A percentile compares a stretch with the other conserved stretches of the same genome.
These are phyloP conservation scores for Centrapalus pauciflorus DNA, from an alignment of 129 eudicot species.

Conservation along the genomic window DNA sequence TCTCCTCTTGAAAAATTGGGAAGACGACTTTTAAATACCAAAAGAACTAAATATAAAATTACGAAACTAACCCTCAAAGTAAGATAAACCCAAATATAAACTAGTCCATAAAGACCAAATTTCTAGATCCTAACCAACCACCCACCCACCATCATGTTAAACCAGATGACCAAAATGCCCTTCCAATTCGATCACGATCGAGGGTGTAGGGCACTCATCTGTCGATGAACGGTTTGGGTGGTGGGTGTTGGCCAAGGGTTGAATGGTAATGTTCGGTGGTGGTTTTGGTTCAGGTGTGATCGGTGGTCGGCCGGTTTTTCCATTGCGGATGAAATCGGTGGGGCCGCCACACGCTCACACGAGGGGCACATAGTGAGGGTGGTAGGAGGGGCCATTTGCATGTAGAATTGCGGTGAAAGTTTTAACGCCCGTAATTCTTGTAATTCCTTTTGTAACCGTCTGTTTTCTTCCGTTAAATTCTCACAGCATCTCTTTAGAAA, in stretches of 20 bases:
- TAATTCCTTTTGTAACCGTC: constrained; percentile 86
- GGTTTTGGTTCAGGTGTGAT: constrained; percentile 21
- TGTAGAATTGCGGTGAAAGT: constrained; percentile 87
- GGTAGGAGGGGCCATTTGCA: constrained; percentile 96
- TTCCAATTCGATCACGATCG: constrained; percentile 25
- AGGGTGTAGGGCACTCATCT: constrained; percentile 42
- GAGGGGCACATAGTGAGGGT: constrained; percentile 98
- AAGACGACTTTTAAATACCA: constrained; percentile 2
- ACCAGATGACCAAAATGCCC: constrained; percentile 15
- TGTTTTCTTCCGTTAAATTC: constrained; percentile 78
- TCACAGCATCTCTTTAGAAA: constrained; percentile 85
- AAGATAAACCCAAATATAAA: constrained; percentile 17
- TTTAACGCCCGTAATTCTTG: constrained; percentile 81
- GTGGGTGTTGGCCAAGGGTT: constrained; percentile 50
- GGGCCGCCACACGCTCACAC: constrained; percentile 83
- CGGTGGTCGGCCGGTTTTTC: constrained; percentile 19
- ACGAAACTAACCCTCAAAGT: constrained; percentile 29
- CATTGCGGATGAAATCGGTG: constrained; percentile 30
- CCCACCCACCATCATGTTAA: background rate
- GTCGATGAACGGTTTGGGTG: constrained; percentile 32
- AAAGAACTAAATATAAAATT: constrained; percentile 13
- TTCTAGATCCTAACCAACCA: constrained; percentile 25
- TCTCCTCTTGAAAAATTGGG: constrained; percentile 6
- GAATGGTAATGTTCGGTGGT: constrained; percentile 45
- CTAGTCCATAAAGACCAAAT: constrained; percentile 23